phyloP scores from a whole-genome alignment of 306 rosid species.

The Crataegus laevigata region DNA sequence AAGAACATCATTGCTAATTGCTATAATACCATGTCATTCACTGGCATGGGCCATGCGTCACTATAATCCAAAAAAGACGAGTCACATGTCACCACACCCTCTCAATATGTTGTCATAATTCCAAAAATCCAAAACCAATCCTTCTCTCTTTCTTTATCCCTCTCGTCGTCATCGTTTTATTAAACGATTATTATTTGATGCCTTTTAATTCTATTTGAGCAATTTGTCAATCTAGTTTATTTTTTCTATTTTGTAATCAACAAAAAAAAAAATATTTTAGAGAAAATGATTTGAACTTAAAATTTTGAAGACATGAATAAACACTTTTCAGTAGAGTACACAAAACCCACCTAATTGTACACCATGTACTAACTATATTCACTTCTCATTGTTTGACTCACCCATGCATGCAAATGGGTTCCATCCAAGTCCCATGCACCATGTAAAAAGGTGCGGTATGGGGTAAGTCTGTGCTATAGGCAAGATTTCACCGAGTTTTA shows the following conservation, averaged over 20 bases:
- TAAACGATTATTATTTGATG: not conserved
- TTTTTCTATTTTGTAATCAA: not conserved
- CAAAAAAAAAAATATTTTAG: not conserved
- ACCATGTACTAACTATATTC: not conserved
- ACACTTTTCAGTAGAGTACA: not conserved
- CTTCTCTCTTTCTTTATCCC: not conserved
- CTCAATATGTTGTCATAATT: slow-evolving; percentile 35
- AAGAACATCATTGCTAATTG: slow-evolving; percentile 42
- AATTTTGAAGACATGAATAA: not conserved
- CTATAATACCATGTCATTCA: slow-evolving; percentile 42
- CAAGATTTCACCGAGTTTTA: not conserved
- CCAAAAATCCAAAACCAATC: not conserved
- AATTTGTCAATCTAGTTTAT: not conserved
- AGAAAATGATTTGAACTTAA: not conserved
- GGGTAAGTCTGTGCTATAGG: not conserved
- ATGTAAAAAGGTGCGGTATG: not conserved
- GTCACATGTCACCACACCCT: slow-evolving; percentile 66
- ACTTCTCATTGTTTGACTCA: not conserved
- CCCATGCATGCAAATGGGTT: not conserved
- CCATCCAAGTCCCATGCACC: not conserved
- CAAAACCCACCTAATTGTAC: not conserved
- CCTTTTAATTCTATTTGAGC: not conserved
- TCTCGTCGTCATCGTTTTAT: not conserved
- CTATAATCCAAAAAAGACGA: slow-evolving; percentile 36
- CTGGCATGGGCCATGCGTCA: slow-evolving; percentile 55